Conservation (phyloP, 1,284 basidiomycete genomes). For the Pyrrhoderma noxium region DNA sequence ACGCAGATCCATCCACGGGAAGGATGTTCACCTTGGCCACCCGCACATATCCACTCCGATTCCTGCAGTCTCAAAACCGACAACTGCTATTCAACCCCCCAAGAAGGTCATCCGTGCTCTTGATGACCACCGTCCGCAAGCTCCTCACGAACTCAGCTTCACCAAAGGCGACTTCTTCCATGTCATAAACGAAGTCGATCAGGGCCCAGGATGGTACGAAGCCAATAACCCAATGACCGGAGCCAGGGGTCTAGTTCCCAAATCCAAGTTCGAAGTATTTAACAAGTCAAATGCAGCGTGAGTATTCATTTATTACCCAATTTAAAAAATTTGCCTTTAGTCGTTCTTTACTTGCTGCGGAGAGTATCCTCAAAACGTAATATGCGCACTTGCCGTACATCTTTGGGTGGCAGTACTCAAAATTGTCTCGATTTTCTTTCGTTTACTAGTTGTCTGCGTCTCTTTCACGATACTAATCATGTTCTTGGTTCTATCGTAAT, state of each 20-base stretch:
- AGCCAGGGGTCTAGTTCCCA: conserved; percentile 87
- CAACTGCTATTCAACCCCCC: conserved; percentile 71
- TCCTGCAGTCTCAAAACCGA: conserved; percentile 59
- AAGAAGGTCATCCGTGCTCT: conserved; percentile 94
- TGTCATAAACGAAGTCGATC: conserved; percentile 71
- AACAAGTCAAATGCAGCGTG: conserved; percentile 61
- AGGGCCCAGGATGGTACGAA: conserved; percentile 65
- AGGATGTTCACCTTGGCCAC: conserved; percentile 33
- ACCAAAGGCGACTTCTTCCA: conserved; percentile 97
- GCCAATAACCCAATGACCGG: conserved; percentile 90
- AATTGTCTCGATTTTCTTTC: not conserved
- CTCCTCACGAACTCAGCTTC: conserved; percentile 87
- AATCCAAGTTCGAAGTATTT: conserved; percentile 82
- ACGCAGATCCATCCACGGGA: conserved; percentile 72
- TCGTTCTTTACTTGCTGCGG: not conserved
- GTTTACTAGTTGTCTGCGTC: not conserved
- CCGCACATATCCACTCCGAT: conserved; percentile 64
- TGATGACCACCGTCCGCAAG: conserved; percentile 58
- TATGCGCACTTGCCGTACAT: not conserved
- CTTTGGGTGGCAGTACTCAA: not conserved
- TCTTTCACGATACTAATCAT: not conserved
- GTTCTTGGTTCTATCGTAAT: not conserved
- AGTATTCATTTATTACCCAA: conserved; percentile 27
- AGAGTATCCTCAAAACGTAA: not conserved
- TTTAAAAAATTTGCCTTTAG: not conserved